These are phyloP conservation scores for Kwoniella sp. DNA, from an alignment of 768 basidiomycete species.

Conservation along the genomic window DNA sequence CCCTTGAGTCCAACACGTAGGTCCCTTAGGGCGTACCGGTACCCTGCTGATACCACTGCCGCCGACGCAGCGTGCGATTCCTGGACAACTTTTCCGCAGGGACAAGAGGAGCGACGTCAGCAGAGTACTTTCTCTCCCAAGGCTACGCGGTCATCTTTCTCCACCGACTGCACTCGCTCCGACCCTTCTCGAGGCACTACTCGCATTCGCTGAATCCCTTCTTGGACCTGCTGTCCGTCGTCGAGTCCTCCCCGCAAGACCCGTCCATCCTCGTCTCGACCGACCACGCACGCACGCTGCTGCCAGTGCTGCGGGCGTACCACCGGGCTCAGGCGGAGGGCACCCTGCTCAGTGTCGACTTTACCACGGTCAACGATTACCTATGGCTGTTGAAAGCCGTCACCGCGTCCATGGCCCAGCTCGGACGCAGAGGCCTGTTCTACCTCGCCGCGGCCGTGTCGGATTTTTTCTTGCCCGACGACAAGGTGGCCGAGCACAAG, in stretches of 20 bases:
- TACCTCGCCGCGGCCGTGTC: constrained; percentile 97
- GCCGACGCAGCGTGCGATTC: constrained; percentile 77
- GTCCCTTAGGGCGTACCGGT: constrained; percentile 45
- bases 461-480: constrained; percentile 91
- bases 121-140: constrained; percentile 91
- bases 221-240: constrained; percentile 83
- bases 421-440: constrained; percentile 76
- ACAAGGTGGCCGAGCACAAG: constrained; percentile 95
- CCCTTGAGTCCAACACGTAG: constrained; percentile 97
- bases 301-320: constrained; percentile 71
- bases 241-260: constrained; percentile 47
- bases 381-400: constrained; percentile 82
- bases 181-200: constrained; percentile 96
- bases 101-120: constrained; percentile 93
- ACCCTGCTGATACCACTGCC: background rate
- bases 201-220: constrained; percentile 98
- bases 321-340: constrained; percentile 71
- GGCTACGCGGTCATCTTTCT: constrained; percentile 95
- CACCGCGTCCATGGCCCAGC: constrained; percentile 65
- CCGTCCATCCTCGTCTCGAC: constrained; percentile 64
- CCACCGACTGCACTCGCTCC: constrained; percentile 94
- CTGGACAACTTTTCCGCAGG: constrained; percentile 99
- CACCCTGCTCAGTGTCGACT: constrained; percentile 76
- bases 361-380: constrained; percentile 94
- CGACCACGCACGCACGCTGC: constrained; percentile 62